phyloP scores from a whole-genome alignment of 495 filamentous ascomycete genomes.

The Penicillium dipodomyicola region DNA sequence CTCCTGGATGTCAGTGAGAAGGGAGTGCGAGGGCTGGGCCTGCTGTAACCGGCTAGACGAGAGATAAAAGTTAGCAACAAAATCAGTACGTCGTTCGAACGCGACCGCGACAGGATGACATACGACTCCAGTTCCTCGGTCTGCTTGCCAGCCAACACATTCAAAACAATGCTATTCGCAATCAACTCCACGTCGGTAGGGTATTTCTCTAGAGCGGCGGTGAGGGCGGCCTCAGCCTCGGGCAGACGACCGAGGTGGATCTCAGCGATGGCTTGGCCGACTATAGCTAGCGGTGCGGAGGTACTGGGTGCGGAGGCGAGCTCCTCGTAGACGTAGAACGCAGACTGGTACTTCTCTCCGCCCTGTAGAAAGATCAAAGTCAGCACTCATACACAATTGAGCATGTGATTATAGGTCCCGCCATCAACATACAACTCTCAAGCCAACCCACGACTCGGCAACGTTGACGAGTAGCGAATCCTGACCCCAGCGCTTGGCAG shows the following conservation, averaged over 20 bases:
- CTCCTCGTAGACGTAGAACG: slow-evolving; percentile 98
- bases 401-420: neutral
- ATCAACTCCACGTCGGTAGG: slow-evolving; percentile 68
- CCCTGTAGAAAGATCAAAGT: slow-evolving; percentile 52
- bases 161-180: slow-evolving; percentile 78
- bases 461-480: slow-evolving; percentile 92
- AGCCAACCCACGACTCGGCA: slow-evolving; percentile 90
- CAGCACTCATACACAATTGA: neutral
- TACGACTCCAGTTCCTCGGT: slow-evolving; percentile 59
- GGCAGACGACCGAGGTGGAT: slow-evolving; percentile 85
- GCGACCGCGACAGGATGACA: slow-evolving; percentile 16
- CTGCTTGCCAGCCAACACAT: slow-evolving; percentile 70
- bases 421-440: slow-evolving; percentile 73
- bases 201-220: slow-evolving; percentile 74
- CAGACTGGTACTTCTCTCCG: slow-evolving; percentile 92
- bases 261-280: slow-evolving; percentile 88
- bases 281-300: slow-evolving; percentile 58
- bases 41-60: slow-evolving; percentile 55
- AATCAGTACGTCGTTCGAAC: neutral
- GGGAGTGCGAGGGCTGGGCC: slow-evolving; percentile 57
- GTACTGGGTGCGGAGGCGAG: slow-evolving; percentile 81
- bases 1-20: slow-evolving; percentile 67
- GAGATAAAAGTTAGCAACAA: slow-evolving; percentile 14
- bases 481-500: slow-evolving; percentile 93
- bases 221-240: slow-evolving; percentile 83